Evolutionary conservation across 257 asterid species (phyloP).

Genomic region (Plantago elongata): DNA sequence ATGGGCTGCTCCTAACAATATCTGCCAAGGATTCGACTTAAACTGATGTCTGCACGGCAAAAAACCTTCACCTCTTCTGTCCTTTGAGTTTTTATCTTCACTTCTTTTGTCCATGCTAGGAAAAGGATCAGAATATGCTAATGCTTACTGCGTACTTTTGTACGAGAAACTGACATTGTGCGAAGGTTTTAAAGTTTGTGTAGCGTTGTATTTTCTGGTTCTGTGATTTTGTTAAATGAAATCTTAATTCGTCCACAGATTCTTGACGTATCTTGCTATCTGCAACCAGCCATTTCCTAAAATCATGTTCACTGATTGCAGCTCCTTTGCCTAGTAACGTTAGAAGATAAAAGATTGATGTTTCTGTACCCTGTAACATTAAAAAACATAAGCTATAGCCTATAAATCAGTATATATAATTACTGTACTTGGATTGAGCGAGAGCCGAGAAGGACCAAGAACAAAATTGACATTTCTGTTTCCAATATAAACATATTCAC

Average conservation of each 20-base stretch:
- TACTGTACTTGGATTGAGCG: too few relatives aligned
- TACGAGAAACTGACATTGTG: background rate
- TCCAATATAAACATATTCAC: background rate
- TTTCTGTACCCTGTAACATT: too few relatives aligned
- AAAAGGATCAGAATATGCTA: background rate
- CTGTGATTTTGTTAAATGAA: constrained; percentile 2
- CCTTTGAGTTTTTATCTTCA: background rate
- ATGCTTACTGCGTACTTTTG: constrained; percentile 21
- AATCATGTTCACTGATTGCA: too few relatives aligned
- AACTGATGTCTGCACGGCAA: constrained; percentile 5
- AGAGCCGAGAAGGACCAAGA: too few relatives aligned
- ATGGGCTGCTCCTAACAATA: constrained; percentile 76
- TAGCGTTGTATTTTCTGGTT: background rate
- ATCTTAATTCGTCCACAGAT: background rate
- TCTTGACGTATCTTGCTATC: too few relatives aligned
- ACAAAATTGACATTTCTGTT: too few relatives aligned
- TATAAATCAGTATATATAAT: too few relatives aligned
- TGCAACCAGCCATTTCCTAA: too few relatives aligned
- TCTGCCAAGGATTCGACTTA: constrained; percentile 23
- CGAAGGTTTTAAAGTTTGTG: constrained; percentile 5
- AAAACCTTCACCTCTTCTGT: constrained; percentile 14
- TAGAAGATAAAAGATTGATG: too few relatives aligned
- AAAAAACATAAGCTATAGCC: too few relatives aligned
- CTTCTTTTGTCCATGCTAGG: constrained; percentile 19
- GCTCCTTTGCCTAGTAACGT: too few relatives aligned